A percentile compares a stretch with the other conserved stretches of the same genome.
Conservation (phyloP, 2,329 filamentous ascomycete genomes). For the Fusarium hostae region DNA sequence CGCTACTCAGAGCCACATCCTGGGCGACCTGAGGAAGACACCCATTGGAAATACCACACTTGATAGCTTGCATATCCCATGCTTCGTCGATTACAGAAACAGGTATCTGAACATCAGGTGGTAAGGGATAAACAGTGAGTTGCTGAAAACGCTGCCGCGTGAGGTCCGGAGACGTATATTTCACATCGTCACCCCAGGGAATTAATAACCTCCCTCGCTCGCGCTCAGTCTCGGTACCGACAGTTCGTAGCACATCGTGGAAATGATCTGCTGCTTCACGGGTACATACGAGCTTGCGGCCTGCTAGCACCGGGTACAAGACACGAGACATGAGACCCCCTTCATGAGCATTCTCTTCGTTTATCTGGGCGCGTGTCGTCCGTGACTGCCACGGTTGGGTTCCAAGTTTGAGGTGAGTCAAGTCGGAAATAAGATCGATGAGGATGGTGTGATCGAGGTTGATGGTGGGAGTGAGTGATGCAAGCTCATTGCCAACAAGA, state of each 20-base stretch:
- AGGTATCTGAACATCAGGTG: constrained; percentile 49
- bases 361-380: constrained; percentile 50
- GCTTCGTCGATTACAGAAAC: constrained; percentile 46
- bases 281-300: constrained; percentile 52
- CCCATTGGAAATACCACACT: constrained; percentile 39
- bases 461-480: constrained; percentile 49
- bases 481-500: constrained; percentile 48
- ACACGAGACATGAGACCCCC: constrained; percentile 50
- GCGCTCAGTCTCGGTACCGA: constrained; percentile 53
- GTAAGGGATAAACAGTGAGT: constrained; percentile 49
- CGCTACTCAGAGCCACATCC: constrained; percentile 47
- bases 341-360: constrained; percentile 47
- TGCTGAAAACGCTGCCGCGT: constrained; percentile 46
- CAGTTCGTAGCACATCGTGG: constrained; percentile 50
- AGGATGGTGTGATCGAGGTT: constrained; percentile 57
- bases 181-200: constrained; percentile 40
- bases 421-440: constrained; percentile 54
- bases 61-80: constrained; percentile 45
- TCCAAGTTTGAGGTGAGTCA: constrained; percentile 51
- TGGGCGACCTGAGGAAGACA: constrained; percentile 49
- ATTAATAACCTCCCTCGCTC: constrained; percentile 51
- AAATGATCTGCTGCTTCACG: constrained; percentile 54
- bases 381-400: constrained; percentile 49
- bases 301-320: constrained; percentile 51
- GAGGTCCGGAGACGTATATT: constrained; percentile 11